These are phyloP conservation scores for Babesia ovis DNA, from an alignment of 169 alveolate genomes.

Conservation along the genomic window DNA sequence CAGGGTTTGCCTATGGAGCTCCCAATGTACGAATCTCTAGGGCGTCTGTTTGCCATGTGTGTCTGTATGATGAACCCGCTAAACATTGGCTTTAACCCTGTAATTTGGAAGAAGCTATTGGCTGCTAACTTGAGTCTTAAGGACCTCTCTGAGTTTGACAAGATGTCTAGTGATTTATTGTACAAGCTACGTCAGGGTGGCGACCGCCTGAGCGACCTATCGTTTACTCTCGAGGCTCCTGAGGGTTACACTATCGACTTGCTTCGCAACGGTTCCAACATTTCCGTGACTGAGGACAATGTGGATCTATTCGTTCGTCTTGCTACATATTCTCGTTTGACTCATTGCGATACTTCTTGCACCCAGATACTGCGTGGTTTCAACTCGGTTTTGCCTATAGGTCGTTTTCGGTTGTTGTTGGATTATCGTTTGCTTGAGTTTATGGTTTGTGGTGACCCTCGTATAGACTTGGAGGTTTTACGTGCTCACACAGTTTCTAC, in stretches of 20 bases:
- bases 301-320: constrained; percentile 79
- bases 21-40: constrained; percentile 87
- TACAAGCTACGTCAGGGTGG: constrained; percentile 17
- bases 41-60: constrained; percentile 89
- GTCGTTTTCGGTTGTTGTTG: constrained; percentile 84
- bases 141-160: constrained; percentile 64
- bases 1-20: constrained; percentile 67
- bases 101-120: constrained; percentile 86
- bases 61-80: constrained; percentile 84
- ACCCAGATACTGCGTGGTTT: constrained; percentile 82
- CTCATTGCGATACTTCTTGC: constrained; percentile 79
- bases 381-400: constrained; percentile 87
- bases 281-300: constrained; percentile 78
- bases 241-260: constrained; percentile 47
- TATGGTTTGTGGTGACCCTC: constrained; percentile 89
- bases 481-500: constrained; percentile 85
- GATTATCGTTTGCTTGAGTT: constrained; percentile 81
- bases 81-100: constrained; percentile 84
- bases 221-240: constrained; percentile 46
- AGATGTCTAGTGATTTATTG: constrained; percentile 47
- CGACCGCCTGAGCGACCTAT: constrained; percentile 32
- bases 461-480: constrained; percentile 81
- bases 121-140: constrained; percentile 50
- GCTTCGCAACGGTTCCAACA: constrained; percentile 73
- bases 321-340: constrained; percentile 80